A percentile compares a stretch with the other conserved stretches of the same genome.
Conservation (phyloP, 148 eudicot genomes). For the Arbutus unedo region DNA sequence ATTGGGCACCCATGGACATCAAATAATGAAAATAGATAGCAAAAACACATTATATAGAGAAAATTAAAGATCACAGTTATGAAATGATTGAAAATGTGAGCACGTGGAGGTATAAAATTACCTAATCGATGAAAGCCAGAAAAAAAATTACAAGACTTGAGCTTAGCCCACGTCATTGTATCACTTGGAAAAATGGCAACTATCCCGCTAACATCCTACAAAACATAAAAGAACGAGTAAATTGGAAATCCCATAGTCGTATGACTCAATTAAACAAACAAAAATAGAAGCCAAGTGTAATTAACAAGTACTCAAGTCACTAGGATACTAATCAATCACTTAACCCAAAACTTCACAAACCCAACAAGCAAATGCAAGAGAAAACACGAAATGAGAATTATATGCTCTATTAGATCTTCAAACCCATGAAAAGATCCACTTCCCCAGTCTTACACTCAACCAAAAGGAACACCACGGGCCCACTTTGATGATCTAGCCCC, state of each 20-base stretch:
- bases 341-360: constrained; percentile 25
- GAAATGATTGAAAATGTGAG: too few relatives aligned
- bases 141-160: neutral
- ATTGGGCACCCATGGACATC: neutral
- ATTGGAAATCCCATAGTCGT: neutral
- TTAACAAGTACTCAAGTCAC: neutral
- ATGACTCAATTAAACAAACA: neutral
- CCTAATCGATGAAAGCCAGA: neutral
- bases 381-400: neutral
- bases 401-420: constrained; percentile 19
- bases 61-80: neutral
- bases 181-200: neutral
- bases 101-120: neutral
- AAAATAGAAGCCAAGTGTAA: neutral
- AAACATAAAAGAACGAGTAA: neutral
- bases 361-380: constrained; percentile 9
- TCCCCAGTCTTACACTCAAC: neutral
- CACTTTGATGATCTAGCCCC: neutral
- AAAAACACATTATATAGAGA: neutral
- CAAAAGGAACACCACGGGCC: neutral
- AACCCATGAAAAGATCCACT: constrained; percentile 17
- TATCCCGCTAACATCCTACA: neutral
- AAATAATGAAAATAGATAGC: neutral
- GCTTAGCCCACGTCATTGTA: neutral
- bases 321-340: neutral